Evolutionary conservation across 108 stramenopile species (phyloP), one percentile per base, ranked within the genome.

Genomic region (Cyclostephanos tholiformis): DNA sequence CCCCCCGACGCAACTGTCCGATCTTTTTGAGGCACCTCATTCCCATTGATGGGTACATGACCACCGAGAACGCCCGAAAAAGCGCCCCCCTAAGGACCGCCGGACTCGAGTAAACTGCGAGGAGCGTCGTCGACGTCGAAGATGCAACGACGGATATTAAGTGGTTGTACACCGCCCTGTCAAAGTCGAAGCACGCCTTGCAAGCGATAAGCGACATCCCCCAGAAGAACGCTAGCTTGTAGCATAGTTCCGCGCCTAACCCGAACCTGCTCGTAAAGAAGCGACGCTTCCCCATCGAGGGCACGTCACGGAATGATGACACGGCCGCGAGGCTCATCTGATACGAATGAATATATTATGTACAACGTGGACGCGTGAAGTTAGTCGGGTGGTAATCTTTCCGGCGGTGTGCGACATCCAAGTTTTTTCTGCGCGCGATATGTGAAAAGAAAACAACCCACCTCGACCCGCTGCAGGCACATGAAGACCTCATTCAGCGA

Each of bases 401-500:
- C n/a, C n/a, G n/a, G n/a, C n/a, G n/a, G n/a, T n/a, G n/a, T n/a
- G n/a, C n/a, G n/a, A n/a, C n/a, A n/a, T n/a, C n/a, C n/a, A n/a
- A n/a, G n/a, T n/a, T n/a, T n/a, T n/a, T n/a, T n/a, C n/a, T n/a
- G n/a, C n/a, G n/a, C n/a, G n/a, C n/a, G n/a, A n/a, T n/a, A n/a
- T n/a, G n/a, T n/a, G n/a, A n/a, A n/a, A n/a, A n/a, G n/a, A n/a
- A n/a, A n/a, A n/a, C n/a, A n/a, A n/a, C n/a, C n/a, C n/a, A n/a
- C n/a, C n/a, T n/a, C 72, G 10, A 52, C 65, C 5, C 72, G 30
- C 29, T 73, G 72, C 22, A 73, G 52, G 66, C 72, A 73, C 72
- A 73, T 73, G 39, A 66, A 51, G 16, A 73, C 64, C 35, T 73
- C 72, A 41, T 73, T 73, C 72, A 73, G 17, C 16, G 72, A 73